Evolutionary conservation across 1,139 yeast genomes (phyloP).

Genomic region (Geotrichum europaeum): DNA sequence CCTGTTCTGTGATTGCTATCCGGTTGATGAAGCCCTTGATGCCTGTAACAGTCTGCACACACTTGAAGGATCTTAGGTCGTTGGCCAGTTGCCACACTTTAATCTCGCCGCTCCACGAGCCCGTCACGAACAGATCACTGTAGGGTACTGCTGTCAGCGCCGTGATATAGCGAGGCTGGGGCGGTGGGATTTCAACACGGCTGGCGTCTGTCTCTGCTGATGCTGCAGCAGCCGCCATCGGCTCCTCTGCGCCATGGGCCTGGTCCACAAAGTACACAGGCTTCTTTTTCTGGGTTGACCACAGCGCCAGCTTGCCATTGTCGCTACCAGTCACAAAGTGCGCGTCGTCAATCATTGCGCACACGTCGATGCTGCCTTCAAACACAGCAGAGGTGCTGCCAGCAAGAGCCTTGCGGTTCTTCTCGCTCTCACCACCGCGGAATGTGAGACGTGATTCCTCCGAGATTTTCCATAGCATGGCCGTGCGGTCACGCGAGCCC

Average conservation of each 20-base stretch:
- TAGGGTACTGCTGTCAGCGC: constrained; percentile 82
- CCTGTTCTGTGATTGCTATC: constrained; percentile 54
- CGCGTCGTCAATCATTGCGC: constrained; percentile 85
- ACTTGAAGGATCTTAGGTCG: constrained; percentile 53
- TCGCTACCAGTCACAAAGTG: constrained; percentile 93
- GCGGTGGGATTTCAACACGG: constrained; percentile 51
- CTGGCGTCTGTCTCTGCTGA: constrained; percentile 58
- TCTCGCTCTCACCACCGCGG: constrained; percentile 71
- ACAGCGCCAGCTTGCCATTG: constrained; percentile 78
- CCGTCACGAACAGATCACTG: constrained; percentile 75
- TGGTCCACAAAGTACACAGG: constrained; percentile 62
- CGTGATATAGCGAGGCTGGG: constrained; percentile 82
- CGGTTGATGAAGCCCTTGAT: constrained; percentile 69
- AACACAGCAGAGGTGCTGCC: constrained; percentile 33
- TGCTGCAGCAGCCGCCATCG: constrained; percentile 43
- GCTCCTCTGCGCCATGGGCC: constrained; percentile 73
- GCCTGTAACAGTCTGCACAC: constrained; percentile 49
- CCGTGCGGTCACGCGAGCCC: constrained; percentile 91
- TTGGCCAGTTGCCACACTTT: constrained; percentile 72
- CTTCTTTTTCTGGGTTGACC: constrained; percentile 89
- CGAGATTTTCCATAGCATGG: constrained; percentile 92
- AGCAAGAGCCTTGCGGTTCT: constrained; percentile 30
- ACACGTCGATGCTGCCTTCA: constrained; percentile 90
- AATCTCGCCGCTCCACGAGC: constrained; percentile 77
- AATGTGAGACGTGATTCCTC: constrained; percentile 92